A percentile compares a stretch with the other conserved stretches of the same genome.
These are phyloP conservation scores for Colletotrichum siamense DNA, from an alignment of 2,329 filamentous ascomycete species.

Conservation along the genomic window DNA sequence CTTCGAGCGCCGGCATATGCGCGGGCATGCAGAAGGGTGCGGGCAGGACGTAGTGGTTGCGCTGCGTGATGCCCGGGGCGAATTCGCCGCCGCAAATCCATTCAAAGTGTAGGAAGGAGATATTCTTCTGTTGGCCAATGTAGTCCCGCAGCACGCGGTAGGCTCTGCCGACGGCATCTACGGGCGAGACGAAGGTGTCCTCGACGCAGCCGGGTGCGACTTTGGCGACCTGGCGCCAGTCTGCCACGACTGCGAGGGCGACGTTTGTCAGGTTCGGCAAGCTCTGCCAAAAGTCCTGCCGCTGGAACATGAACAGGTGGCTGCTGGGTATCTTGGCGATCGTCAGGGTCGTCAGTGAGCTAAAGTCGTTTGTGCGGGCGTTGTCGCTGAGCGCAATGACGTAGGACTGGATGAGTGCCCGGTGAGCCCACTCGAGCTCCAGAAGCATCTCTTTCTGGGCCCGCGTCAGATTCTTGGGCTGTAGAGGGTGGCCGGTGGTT, in stretches of 20 bases:
- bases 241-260: conserved; percentile 66
- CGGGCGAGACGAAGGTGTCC: conserved; percentile 54
- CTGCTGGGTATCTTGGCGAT: conserved; percentile 69
- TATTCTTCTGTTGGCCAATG: conserved; percentile 51
- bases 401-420: conserved; percentile 72
- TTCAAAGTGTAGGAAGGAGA: conserved; percentile 67
- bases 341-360: conserved; percentile 61
- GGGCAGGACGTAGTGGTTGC: conserved; percentile 67
- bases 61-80: conserved; percentile 63
- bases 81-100: conserved; percentile 74
- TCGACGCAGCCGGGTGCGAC: conserved; percentile 55
- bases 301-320: conserved; percentile 60
- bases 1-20: conserved; percentile 32
- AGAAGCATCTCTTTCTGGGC: conserved; percentile 73
- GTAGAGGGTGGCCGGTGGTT: conserved; percentile 40
- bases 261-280: conserved; percentile 60
- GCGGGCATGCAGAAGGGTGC: conserved; percentile 52
- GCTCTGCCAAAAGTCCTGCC: conserved; percentile 66
- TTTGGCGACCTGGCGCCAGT: conserved; percentile 67
- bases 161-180: conserved; percentile 55
- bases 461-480: conserved; percentile 60
- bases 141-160: conserved; percentile 56
- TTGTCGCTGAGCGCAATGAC: conserved; percentile 70
- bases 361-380: conserved; percentile 49
- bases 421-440: conserved; percentile 72